A percentile compares a stretch with the other conserved stretches of the same genome.
Evolutionary conservation across 73 alveolate species (phyloP).

Genomic region (Tetrahymena borealis): DNA sequence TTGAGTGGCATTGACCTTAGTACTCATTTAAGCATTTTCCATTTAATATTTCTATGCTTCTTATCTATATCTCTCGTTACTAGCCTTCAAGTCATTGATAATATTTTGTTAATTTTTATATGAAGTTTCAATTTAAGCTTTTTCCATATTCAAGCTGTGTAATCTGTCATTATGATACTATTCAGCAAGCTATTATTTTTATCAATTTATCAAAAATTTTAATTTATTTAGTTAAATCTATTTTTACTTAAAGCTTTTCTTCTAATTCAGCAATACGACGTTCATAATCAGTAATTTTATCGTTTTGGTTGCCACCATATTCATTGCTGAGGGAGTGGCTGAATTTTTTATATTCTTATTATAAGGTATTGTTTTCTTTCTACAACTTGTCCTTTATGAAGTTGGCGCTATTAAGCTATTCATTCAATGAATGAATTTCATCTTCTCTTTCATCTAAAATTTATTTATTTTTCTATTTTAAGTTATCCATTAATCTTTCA

Average conservation of each 20-base stretch:
- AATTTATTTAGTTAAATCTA: not conserved
- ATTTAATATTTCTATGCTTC: not conserved
- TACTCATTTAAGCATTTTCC: not conserved
- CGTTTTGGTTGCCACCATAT: not conserved
- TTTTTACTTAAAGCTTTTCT: not conserved
- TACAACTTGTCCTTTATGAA: not conserved
- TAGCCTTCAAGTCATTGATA: not conserved
- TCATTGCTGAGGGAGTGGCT: not conserved
- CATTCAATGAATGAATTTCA: not conserved
- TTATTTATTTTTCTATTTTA: not conserved
- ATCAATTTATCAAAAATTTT: not conserved
- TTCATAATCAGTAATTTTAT: not conserved
- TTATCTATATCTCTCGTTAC: not conserved
- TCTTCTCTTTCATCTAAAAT: not conserved
- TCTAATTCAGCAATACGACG: not conserved
- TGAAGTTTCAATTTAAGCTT: not conserved
- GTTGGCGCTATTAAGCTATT: not conserved
- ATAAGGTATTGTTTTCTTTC: not conserved
- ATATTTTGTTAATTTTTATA: not conserved
- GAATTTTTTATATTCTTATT: not conserved
- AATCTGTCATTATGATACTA: not conserved
- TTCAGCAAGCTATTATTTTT: not conserved
- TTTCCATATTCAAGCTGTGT: not conserved
- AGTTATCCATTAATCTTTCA: not conserved
- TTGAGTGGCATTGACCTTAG: not conserved